phyloP scores from a whole-genome alignment of 805 yeast species.

The baker's yeast (Saccharomyces cerevisiae) region DNA sequence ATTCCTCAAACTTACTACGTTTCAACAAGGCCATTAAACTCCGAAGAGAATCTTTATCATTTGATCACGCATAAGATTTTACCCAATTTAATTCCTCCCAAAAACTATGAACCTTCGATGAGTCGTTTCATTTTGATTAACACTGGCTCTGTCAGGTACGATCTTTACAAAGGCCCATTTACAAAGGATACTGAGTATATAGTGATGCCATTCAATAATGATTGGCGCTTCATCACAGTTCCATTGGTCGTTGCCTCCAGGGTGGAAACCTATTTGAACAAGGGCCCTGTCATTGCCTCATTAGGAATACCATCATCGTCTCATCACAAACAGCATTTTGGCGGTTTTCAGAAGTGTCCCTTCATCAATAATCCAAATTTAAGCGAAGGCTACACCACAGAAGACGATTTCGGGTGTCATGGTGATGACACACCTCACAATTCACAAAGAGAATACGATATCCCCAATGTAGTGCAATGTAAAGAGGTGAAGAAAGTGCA shows the following conservation, averaged over 20 bases:
- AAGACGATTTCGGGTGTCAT: conserved; percentile 73
- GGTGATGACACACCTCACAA: conserved; percentile 81
- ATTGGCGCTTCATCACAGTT: conserved; percentile 61
- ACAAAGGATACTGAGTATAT: conserved; percentile 73
- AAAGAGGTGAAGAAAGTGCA: conserved; percentile 8
- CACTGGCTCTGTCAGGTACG: conserved; percentile 85
- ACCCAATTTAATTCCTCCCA: conserved; percentile 28
- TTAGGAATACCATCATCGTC: neutral
- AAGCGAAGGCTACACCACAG: conserved; percentile 68
- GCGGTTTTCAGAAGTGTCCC: conserved; percentile 15
- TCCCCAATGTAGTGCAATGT: conserved; percentile 74
- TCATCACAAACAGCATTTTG: neutral
- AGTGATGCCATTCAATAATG: conserved; percentile 77
- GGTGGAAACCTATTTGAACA: conserved; percentile 51
- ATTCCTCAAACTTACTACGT: conserved; percentile 63
- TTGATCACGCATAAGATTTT: conserved; percentile 53
- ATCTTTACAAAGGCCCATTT: conserved; percentile 74
- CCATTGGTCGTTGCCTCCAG: conserved; percentile 50
- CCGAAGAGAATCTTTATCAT: conserved; percentile 48
- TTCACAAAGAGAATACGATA: conserved; percentile 46
- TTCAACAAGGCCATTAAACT: conserved; percentile 56
- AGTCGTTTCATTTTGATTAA: conserved; percentile 59
- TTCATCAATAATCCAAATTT: conserved; percentile 21
- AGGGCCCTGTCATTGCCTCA: conserved; percentile 25
- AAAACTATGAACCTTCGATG: conserved; percentile 20